Percentiles rank a stretch among this genome's conserved stretches.
Conservation (phyloP, 257 asterid species). For the Lavandula angustifolia region DNA sequence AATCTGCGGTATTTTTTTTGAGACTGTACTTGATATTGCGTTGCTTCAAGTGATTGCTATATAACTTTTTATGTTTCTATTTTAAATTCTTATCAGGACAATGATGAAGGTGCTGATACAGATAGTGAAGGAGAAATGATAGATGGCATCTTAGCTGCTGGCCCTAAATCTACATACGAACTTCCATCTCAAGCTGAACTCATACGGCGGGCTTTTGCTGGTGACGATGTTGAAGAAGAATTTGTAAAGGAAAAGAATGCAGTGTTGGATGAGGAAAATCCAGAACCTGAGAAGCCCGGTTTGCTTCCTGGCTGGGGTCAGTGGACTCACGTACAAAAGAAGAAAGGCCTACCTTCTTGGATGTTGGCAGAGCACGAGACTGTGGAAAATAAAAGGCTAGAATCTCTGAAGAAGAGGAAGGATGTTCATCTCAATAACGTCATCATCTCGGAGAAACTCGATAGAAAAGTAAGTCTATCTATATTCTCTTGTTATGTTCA, state of each 20-base stretch:
- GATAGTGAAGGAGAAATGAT: conserved; percentile 89
- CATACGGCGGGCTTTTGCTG: conserved; percentile 89
- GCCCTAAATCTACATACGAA: conserved; percentile 58
- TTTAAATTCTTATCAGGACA: conserved; percentile 37
- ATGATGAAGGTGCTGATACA: conserved; percentile 49
- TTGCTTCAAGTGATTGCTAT: conserved; percentile 9
- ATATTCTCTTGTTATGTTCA: neutral
- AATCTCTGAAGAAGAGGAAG: conserved; percentile 80
- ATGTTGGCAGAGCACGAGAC: conserved; percentile 72
- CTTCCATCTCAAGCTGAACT: conserved; percentile 94
- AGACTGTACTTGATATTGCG: conserved; percentile 5
- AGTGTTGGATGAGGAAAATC: conserved; percentile 74
- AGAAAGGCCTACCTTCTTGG: conserved; percentile 89
- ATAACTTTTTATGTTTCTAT: conserved; percentile 8
- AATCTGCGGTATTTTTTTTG: conserved; percentile 56
- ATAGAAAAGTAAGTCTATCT: conserved; percentile 62
- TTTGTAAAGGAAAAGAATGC: conserved; percentile 82
- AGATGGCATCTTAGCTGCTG: conserved; percentile 83
- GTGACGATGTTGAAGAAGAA: conserved; percentile 89
- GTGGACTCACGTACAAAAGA: conserved; percentile 82
- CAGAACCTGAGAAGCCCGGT: conserved; percentile 81
- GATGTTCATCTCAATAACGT: conserved; percentile 89
- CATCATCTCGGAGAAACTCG: conserved; percentile 86
- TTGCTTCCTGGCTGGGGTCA: conserved; percentile 98
- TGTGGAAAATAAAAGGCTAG: conserved; percentile 74